Base-by-base conservation (phyloP, 2,329 filamentous ascomycete genomes). In the Ceratocystis ficicola region DNA sequence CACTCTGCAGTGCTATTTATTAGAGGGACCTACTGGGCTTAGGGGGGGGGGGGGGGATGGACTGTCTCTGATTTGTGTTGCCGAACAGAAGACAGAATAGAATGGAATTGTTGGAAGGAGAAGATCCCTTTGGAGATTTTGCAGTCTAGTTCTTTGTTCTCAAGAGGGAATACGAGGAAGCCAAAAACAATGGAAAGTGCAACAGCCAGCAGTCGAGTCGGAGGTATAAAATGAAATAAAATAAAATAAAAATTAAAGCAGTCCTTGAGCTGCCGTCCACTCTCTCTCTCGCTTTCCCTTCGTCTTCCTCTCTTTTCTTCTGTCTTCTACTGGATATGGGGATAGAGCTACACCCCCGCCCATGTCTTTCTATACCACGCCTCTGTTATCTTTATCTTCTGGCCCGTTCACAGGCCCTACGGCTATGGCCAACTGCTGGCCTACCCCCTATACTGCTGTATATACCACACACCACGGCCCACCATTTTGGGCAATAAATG, bases 31-130 rank as follows among this genome's bases (percentile, higher is more conserved):
- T 6, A 5, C 30, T 30, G 30, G 3, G 32, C 32, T 10, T 22
- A 22, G 7, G 17, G 17, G 15, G n/a, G 46, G 46, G 46, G 46
- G 46, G 17, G 5, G 44, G 44, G n/a, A n/a, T n/a, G n/a, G n/a
- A n/a, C 22, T 57, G 50, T 55, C 50, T 55, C 50, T 55, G 50
- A 55, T 12, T 20, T 55, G 7, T 55, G 22, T 57, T 28, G 25
- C 25, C 30, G 52, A 57, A 50, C 17, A 50, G 46, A 50, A 17
- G 12, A 57, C 4, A 57, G 46, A 50, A 30, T 15, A 57, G 50
- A 57, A 57, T 30, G 52, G 52, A 57, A 57, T 57, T 57, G 25
- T 57, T 57, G 52, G 10, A 28, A 57, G 52, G 20, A 57, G 17
- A 50, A 30, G 28, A 57, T 57, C 50, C 50, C 50, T 57, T 30